Percentiles rank a stretch among this genome's conserved stretches.
Conservation (phyloP, 169 alveolate genomes). For the Eimeria praecox region DNA sequence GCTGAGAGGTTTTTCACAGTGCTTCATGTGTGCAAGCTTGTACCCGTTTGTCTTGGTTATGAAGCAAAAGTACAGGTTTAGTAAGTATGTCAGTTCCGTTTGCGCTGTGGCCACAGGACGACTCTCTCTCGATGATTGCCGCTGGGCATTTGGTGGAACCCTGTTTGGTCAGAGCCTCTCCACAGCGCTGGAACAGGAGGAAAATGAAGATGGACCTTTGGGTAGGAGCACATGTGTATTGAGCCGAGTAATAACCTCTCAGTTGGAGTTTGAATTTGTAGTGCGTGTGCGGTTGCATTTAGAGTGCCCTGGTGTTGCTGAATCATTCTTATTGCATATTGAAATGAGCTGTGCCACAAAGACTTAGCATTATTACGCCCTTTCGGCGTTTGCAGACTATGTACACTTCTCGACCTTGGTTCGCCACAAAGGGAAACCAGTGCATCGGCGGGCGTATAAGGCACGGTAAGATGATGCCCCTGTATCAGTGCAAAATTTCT, state of each 20-base stretch:
- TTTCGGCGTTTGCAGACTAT: neutral
- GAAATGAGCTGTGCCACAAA: neutral
- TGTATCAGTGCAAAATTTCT: neutral
- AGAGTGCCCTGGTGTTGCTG: neutral
- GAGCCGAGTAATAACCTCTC: neutral
- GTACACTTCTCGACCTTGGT: constrained; percentile 7
- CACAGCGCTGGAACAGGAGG: constrained; percentile 54
- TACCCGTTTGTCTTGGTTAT: neutral
- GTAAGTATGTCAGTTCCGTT: neutral
- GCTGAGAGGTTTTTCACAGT: neutral
- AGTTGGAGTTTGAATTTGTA: neutral
- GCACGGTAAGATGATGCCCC: constrained; percentile 10
- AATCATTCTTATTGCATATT: neutral
- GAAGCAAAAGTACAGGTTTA: neutral
- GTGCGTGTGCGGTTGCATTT: neutral
- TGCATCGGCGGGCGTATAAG: neutral
- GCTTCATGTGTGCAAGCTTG: neutral
- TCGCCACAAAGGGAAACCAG: constrained; percentile 28
- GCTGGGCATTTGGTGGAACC: constrained; percentile 66
- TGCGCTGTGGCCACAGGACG: constrained; percentile 37
- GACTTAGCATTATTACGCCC: neutral
- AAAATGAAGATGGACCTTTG: constrained; percentile 37
- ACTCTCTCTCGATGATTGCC: constrained; percentile 68
- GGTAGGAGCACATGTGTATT: neutral
- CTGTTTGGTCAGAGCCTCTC: constrained; percentile 47